Evolutionary conservation across 192 early-diverging fungal species (phyloP).

Genomic region (Podila verticillata): DNA sequence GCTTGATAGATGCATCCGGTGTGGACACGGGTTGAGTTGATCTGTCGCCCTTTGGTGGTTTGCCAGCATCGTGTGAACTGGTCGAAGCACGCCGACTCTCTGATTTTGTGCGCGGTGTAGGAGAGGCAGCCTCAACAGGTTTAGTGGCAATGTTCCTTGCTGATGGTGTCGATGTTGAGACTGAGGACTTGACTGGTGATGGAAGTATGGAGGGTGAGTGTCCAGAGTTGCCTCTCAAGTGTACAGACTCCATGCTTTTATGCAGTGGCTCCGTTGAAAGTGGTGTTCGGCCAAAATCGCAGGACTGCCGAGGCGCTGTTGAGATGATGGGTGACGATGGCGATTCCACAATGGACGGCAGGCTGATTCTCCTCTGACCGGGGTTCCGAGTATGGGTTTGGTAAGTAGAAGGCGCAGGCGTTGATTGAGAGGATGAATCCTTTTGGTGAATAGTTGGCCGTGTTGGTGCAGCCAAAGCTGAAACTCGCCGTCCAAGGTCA

Average conservation of each 20-base stretch:
- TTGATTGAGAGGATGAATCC: neutral
- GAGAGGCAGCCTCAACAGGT: neutral
- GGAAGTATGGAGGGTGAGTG: neutral
- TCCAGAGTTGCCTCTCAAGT: neutral
- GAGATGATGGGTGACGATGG: constrained; percentile 18
- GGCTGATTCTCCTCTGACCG: constrained; percentile 38
- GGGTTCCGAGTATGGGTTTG: neutral
- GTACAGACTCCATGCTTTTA: neutral
- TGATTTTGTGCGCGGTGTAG: neutral
- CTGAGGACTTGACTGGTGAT: too few species aligned
- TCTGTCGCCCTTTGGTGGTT: neutral
- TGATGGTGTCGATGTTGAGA: neutral
- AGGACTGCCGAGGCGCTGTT: constrained; percentile 24
- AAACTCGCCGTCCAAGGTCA: constrained; percentile 36
- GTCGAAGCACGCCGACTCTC: neutral
- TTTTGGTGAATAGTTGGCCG: neutral
- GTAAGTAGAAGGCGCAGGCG: neutral
- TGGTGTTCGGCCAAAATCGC: constrained; percentile 22
- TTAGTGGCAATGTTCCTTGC: neutral
- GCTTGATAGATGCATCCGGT: neutral
- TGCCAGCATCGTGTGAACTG: neutral
- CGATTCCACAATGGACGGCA: constrained; percentile 38
- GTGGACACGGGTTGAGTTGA: neutral
- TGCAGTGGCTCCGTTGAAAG: constrained; percentile 15
- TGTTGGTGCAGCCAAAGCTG: neutral